Percentiles rank a stretch among this genome's conserved stretches.
phyloP scores from a whole-genome alignment of 805 yeast species.

The Wickerhamiella azyma region DNA sequence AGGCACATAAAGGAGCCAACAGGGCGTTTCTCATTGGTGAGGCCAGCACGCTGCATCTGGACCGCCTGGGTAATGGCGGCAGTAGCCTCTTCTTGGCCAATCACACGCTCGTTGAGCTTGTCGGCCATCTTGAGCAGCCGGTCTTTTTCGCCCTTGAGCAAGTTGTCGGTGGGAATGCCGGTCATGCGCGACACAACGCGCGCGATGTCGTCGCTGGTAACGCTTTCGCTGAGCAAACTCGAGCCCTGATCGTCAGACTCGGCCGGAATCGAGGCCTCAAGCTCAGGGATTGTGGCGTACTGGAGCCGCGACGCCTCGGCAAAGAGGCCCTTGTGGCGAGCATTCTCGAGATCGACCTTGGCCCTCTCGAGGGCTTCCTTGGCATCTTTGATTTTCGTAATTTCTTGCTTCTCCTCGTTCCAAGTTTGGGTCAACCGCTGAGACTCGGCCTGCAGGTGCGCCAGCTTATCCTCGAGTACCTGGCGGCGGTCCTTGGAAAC shows the following conservation, averaged over 20 bases:
- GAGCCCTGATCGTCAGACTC: constrained; percentile 19
- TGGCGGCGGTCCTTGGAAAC: constrained; percentile 64
- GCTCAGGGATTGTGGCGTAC: constrained; percentile 71
- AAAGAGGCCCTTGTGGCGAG: constrained; percentile 74
- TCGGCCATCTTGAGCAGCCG: constrained; percentile 78
- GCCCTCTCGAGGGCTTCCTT: constrained; percentile 78
- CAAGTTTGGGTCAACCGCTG: constrained; percentile 64
- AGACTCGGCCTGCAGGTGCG: constrained; percentile 49
- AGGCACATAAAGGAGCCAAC: constrained; percentile 92
- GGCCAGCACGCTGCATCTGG: constrained; percentile 89
- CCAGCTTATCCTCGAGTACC: constrained; percentile 57
- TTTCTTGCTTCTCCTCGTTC: constrained; percentile 68
- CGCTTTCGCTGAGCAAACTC: constrained; percentile 69
- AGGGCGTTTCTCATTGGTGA: constrained; percentile 87
- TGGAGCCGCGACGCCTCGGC: constrained; percentile 81
- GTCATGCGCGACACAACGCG: constrained; percentile 87
- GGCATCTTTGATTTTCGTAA: constrained; percentile 65
- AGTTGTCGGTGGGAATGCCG: constrained; percentile 83
- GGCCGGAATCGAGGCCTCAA: constrained; percentile 47
- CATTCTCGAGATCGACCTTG: constrained; percentile 64
- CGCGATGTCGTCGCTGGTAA: constrained; percentile 88
- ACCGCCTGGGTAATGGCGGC: constrained; percentile 85
- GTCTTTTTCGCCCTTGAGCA: constrained; percentile 90
- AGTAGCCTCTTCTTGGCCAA: constrained; percentile 95
- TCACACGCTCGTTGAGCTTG: constrained; percentile 59